Percentiles rank a stretch among this genome's conserved stretches.
These are phyloP conservation scores for Prinsepia uniflora DNA, from an alignment of 306 rosid genomes.

Conservation along the genomic window DNA sequence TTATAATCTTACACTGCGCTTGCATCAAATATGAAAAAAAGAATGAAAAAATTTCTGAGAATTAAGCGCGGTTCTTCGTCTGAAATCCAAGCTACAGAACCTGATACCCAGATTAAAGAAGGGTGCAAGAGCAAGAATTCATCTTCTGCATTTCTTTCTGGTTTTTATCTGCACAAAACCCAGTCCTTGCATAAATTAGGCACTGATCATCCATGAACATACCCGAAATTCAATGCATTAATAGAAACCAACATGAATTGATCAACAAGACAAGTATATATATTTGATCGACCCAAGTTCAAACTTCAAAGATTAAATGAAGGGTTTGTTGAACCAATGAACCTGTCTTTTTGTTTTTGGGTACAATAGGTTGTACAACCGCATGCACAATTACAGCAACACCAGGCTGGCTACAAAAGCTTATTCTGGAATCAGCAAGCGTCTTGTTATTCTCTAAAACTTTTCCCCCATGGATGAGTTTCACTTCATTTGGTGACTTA, in stretches of 20 bases:
- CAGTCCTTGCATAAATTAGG: not conserved
- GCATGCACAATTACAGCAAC: constrained; percentile 62
- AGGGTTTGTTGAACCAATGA: constrained; percentile 4
- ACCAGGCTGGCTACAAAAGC: constrained; percentile 44
- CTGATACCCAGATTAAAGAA: constrained; percentile 45
- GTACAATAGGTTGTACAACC: constrained; percentile 52
- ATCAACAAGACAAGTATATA: not conserved
- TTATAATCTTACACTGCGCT: not conserved
- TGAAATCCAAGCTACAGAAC: constrained; percentile 3
- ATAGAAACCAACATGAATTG: not conserved
- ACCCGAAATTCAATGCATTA: not conserved
- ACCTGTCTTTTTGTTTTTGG: constrained; percentile 59
- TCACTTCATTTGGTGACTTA: constrained; percentile 51
- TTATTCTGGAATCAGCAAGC: constrained; percentile 58
- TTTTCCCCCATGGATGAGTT: constrained; percentile 65
- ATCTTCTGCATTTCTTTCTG: constrained; percentile 40
- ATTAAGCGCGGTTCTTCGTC: not conserved
- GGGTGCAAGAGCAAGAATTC: constrained; percentile 60
- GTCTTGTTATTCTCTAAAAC: constrained; percentile 62
- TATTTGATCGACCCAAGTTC: not conserved
- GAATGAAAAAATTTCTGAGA: not conserved
- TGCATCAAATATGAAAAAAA: not conserved
- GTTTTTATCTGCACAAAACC: constrained; percentile 39
- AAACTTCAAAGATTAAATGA: not conserved
- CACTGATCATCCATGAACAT: not conserved